Conservation (phyloP, 768 basidiomycete genomes). For the Phlebiopsis gigantea region DNA sequence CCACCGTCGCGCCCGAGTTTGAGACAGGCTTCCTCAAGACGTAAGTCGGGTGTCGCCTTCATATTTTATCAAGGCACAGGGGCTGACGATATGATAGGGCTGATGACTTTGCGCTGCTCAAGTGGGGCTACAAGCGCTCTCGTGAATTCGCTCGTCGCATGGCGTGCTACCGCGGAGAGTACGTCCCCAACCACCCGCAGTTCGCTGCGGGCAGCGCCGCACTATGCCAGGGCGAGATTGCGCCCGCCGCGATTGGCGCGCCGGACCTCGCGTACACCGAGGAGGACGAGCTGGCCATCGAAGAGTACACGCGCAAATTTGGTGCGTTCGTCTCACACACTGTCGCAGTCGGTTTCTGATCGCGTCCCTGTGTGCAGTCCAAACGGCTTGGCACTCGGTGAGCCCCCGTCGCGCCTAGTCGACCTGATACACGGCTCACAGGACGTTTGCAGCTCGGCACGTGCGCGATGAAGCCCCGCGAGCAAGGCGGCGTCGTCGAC, state of each 20-base stretch:
- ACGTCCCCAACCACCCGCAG: conserved; percentile 21
- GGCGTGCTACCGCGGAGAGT: conserved; percentile 33
- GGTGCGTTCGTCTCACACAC: conserved; percentile 11
- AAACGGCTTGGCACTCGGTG: conserved; percentile 31
- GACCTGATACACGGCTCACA: neutral
- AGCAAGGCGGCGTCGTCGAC: conserved; percentile 58
- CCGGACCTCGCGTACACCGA: conserved; percentile 28
- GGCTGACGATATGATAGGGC: conserved; percentile 7
- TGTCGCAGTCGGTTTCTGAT: neutral
- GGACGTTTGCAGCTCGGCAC: conserved; percentile 48
- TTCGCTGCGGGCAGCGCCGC: conserved; percentile 29
- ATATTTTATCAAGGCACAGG: neutral
- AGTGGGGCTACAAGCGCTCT: conserved; percentile 49
- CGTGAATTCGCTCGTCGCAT: conserved; percentile 55
- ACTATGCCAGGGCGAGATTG: conserved; percentile 14
- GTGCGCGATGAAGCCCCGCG: conserved; percentile 61
- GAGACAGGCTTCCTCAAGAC: conserved; percentile 19
- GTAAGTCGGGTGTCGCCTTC: conserved; percentile 3
- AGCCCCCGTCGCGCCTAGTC: too few species aligned
- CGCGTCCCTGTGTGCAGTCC: conserved; percentile 18
- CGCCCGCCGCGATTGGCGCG: conserved; percentile 21
- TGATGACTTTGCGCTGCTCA: conserved; percentile 34
- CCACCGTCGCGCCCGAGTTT: conserved; percentile 18
- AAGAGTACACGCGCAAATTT: conserved; percentile 20
- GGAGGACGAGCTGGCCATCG: conserved; percentile 32